phyloP scores from a whole-genome alignment of 2,329 filamentous ascomycete genomes.

The Colletotrichum plurivorum region DNA sequence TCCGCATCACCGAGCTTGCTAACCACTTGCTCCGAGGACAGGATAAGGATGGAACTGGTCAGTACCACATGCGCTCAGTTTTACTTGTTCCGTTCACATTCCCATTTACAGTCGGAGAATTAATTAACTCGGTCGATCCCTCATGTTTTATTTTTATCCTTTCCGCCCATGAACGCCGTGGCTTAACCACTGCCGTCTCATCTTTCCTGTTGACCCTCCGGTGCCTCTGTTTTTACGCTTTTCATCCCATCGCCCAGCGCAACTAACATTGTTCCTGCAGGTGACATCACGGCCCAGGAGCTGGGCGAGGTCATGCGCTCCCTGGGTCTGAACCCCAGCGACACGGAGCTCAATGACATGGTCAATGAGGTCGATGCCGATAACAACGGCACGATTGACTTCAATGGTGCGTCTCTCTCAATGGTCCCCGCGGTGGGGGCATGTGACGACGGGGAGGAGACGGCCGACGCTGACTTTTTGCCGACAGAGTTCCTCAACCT shows the following conservation, averaged over 20 bases:
- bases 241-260: slow-evolving; percentile 37
- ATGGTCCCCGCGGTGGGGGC: too few species aligned
- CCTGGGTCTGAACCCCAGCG: slow-evolving; percentile 89
- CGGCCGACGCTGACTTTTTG: not conserved
- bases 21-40: slow-evolving; percentile 57
- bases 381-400: slow-evolving; percentile 94
- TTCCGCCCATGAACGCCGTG: slow-evolving; percentile 8
- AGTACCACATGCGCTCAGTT: slow-evolving; percentile 57
- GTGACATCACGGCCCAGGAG: slow-evolving; percentile 93
- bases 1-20: slow-evolving; percentile 5
- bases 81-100: slow-evolving; percentile 12
- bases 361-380: slow-evolving; percentile 94
- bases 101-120: not conserved
- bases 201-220: not conserved
- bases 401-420: slow-evolving; percentile 75
- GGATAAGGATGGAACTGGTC: slow-evolving; percentile 94
- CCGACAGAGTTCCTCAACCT: slow-evolving; percentile 87
- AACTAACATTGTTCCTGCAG: slow-evolving; percentile 60
- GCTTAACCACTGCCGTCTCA: slow-evolving; percentile 36
- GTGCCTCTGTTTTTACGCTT: slow-evolving; percentile 8
- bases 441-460: not conserved
- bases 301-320: slow-evolving; percentile 92
- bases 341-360: slow-evolving; percentile 93
- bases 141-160: not conserved
- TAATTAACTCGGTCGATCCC: slow-evolving; percentile 23